phyloP scores from a whole-genome alignment of 331 rosid species.

The Quercus phellos region DNA sequence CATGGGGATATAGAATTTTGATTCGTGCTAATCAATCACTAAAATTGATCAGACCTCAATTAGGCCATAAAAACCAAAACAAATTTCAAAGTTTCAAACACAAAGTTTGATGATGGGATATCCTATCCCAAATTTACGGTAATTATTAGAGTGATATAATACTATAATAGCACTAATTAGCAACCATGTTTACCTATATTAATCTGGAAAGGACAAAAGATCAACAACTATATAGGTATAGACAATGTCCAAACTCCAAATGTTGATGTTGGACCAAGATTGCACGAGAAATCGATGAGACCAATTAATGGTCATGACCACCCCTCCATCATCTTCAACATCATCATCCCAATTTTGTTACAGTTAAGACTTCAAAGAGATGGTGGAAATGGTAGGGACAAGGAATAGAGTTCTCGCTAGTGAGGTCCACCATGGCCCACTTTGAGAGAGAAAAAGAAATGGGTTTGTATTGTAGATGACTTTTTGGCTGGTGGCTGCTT shows the following conservation, averaged over 20 bases:
- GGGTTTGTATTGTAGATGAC: slow-evolving; percentile 1
- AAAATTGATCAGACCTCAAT: too few relatives aligned
- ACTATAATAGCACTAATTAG: too few relatives aligned
- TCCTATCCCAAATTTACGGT: too few relatives aligned
- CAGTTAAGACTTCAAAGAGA: slow-evolving; percentile 29
- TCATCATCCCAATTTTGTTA: slow-evolving; percentile 32
- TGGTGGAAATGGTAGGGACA: slow-evolving; percentile 57
- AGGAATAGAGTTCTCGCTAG: slow-evolving; percentile 21
- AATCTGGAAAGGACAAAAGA: too few relatives aligned
- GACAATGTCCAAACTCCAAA: neutral
- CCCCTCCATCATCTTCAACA: neutral
- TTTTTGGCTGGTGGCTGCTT: slow-evolving; percentile 49
- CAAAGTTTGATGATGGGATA: too few relatives aligned
- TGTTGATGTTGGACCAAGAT: neutral
- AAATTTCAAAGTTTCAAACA: too few relatives aligned
- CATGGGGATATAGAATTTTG: too few relatives aligned
- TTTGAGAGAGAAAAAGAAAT: neutral
- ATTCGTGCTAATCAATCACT: too few relatives aligned
- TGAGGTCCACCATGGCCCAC: slow-evolving; percentile 43
- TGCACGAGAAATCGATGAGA: slow-evolving; percentile 23
- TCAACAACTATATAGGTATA: too few relatives aligned
- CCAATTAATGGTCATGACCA: slow-evolving; percentile 25
- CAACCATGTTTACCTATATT: too few relatives aligned
- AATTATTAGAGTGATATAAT: too few relatives aligned
- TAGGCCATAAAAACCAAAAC: too few relatives aligned